Evolutionary conservation across 2,329 filamentous ascomycete species (phyloP).

Genomic region (Cladosporium sp.): DNA sequence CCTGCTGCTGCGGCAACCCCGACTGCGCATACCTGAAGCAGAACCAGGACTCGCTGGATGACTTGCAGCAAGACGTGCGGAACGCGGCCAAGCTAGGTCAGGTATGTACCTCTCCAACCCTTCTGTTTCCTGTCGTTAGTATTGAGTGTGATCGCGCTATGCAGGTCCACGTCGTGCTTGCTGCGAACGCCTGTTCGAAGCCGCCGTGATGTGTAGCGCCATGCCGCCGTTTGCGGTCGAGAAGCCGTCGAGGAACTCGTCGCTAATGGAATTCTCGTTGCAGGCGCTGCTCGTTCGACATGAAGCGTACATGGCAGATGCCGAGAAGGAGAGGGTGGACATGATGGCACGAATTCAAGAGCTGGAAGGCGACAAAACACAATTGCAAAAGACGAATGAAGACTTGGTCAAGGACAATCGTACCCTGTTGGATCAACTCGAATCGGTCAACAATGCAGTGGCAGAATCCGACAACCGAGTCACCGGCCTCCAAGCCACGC

Average conservation of each 20-base stretch:
- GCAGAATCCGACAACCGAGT: conserved; percentile 75
- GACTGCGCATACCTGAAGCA: conserved; percentile 77
- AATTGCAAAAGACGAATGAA: conserved; percentile 70
- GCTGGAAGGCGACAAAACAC: conserved; percentile 65
- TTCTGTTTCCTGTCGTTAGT: not conserved
- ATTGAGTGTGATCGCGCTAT: conserved; percentile 12
- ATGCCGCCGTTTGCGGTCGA: conserved; percentile 13
- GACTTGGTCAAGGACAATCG: conserved; percentile 79
- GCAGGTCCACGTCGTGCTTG: conserved; percentile 7
- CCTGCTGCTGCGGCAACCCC: conserved; percentile 78
- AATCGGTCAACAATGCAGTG: conserved; percentile 74
- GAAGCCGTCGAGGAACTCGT: conserved; percentile 32
- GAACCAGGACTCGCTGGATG: conserved; percentile 72
- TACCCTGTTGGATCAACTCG: conserved; percentile 74
- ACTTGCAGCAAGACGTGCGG: conserved; percentile 80
- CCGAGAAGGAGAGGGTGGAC: conserved; percentile 74
- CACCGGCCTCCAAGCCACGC: conserved; percentile 67
- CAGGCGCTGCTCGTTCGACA: conserved; percentile 89
- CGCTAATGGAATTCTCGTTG: conserved; percentile 63
- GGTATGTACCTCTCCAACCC: conserved; percentile 55
- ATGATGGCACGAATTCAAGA: conserved; percentile 68
- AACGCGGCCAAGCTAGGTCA: conserved; percentile 84
- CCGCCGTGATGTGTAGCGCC: conserved; percentile 13
- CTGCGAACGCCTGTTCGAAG: conserved; percentile 12
- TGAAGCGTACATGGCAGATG: conserved; percentile 90